Conservation (phyloP, 257 asterid genomes). For the Eucommia ulmoides region DNA sequence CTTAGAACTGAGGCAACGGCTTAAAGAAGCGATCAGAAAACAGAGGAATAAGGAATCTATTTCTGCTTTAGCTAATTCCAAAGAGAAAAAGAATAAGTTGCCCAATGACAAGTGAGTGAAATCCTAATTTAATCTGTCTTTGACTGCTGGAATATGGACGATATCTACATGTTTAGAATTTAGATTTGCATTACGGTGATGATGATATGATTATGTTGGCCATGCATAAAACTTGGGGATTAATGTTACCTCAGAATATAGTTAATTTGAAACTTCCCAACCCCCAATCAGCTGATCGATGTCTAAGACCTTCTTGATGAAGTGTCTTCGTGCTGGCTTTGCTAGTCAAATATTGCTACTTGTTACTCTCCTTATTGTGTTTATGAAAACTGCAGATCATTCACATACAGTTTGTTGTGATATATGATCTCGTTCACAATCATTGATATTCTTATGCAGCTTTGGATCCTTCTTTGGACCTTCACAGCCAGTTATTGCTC, state of each 20-base stretch:
- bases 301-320: background rate
- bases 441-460: no score
- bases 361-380: no score
- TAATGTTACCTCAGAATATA: background rate
- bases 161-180: background rate
- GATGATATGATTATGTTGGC: no score
- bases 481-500: constrained; percentile 85
- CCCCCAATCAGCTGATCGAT: background rate
- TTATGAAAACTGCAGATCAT: no score
- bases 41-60: constrained; percentile 62
- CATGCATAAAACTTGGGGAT: no score
- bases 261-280: background rate
- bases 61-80: constrained; percentile 31
- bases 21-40: constrained; percentile 57
- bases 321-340: background rate
- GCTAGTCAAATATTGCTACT: background rate
- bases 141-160: background rate
- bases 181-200: background rate
- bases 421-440: no score
- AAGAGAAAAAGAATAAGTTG: constrained; percentile 19
- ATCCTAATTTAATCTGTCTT: background rate
- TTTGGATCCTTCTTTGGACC: constrained; percentile 97
- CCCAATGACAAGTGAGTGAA: constrained; percentile 62
- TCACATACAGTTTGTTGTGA: no score
- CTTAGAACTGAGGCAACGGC: constrained; percentile 51